Base-by-base conservation (phyloP, 306 rosid species). In the Trifolium repens region DNA sequence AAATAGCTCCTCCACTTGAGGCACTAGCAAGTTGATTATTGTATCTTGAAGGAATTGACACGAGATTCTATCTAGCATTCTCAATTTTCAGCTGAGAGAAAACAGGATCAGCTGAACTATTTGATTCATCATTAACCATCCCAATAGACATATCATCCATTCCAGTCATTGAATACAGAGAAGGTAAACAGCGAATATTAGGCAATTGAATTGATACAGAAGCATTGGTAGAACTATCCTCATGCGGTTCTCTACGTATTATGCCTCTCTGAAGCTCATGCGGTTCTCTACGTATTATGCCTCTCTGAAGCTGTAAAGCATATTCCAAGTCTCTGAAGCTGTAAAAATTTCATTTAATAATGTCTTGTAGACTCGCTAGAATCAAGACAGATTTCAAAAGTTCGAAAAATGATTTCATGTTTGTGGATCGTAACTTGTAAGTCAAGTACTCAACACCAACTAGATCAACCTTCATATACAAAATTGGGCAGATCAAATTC, bases 321-420 rank as follows among this genome's bases (percentile, higher is more conserved):
- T 87, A 87, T 69, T 87, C 89, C 81, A 85, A 78, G 73, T 87
- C 87, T n/a, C n/a, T n/a, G n/a, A n/a, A n/a, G n/a, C n/a, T n/a
- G n/a, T n/a, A n/a, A n/a, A n/a, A n/a, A n/a, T n/a, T n/a, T n/a
- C n/a, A 22, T 1, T 22, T 0, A 22, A 22, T 22, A 22, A 22
- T 22, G 24, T 22, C 24, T 22, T 22, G 24, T 22, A 0, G 24
- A 22, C 24, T 22, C 24, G 24, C 24, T 22, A 22, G 24, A 22
- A 22, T 22, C 24, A 22, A 22, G 24, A 22, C 24, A 22, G 24
- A 22, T 22, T 22, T 22, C 24, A 22, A 22, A 22, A 22, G 24
- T 22, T 22, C 24, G 24, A 22, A 22, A 22, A 22, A 22, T 22
- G 24, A 0, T 22, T 22, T 22, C 24, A 22, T 22, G 24, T 22